A percentile compares a stretch with the other conserved stretches of the same genome.
These are phyloP conservation scores for Catharanthus roseus DNA, from an alignment of 257 asterid genomes.

Conservation along the genomic window DNA sequence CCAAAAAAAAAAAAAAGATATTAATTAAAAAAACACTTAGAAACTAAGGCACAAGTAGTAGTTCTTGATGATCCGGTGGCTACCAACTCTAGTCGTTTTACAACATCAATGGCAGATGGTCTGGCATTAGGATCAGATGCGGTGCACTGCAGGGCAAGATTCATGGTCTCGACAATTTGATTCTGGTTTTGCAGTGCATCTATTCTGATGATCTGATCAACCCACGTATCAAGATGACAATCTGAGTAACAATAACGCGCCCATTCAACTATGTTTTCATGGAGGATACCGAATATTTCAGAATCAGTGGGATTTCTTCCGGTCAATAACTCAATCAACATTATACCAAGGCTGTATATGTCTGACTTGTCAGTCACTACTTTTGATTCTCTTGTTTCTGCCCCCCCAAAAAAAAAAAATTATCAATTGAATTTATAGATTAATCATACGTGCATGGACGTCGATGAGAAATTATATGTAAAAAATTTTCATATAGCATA, in stretches of 20 bases:
- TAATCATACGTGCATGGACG: conserved; percentile 33
- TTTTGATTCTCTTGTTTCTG: conserved; percentile 41
- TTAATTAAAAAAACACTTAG: conserved; percentile 34
- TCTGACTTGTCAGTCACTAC: conserved; percentile 42
- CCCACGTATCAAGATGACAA: conserved; percentile 71
- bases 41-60: conserved; percentile 42
- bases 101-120: conserved; percentile 43
- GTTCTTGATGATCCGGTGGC: too few relatives aligned
- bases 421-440: too few relatives aligned
- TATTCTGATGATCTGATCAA: conserved; percentile 43
- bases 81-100: conserved; percentile 41
- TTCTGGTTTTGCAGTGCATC: conserved; percentile 29
- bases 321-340: conserved; percentile 62
- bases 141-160: conserved; percentile 73
- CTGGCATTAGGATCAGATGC: conserved; percentile 60
- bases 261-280: conserved; percentile 60
- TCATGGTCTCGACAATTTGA: conserved; percentile 68
- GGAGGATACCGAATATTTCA: conserved; percentile 51
- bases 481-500: not conserved
- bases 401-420: too few relatives aligned
- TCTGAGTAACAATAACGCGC: conserved; percentile 81
- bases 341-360: conserved; percentile 56
- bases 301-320: conserved; percentile 53
- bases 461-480: not conserved
- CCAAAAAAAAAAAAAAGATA: conserved; percentile 10